Base-by-base conservation (phyloP, 2,329 filamentous ascomycete species). In the Hortaea werneckii region DNA sequence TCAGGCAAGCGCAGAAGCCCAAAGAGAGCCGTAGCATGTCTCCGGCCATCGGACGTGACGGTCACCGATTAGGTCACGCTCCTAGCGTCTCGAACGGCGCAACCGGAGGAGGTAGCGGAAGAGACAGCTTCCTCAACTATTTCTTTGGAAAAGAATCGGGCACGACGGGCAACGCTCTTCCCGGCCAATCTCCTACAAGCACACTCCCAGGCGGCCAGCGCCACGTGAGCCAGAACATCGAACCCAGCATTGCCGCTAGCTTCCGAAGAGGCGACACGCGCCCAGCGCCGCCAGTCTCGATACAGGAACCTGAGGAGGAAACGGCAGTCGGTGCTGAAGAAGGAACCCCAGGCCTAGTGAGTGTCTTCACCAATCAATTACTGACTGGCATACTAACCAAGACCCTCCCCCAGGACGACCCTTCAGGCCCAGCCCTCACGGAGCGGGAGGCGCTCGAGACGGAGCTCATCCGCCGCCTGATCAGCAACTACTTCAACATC, bases 401-500 rank as follows among this genome's bases (percentile, higher is more conserved):
- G 4, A 20, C 2, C 2, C 20, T 20, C 6, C 26, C 26, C 13
- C 41, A 60, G 56, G 57, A 60, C 42, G 57, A 59, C 42, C 58
- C 57, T 29, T 50, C 58, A 11, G 57, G 56, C 34, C 88, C 88
- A 30, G 87, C 87, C 46, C 78, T 98, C 59, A 95, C 89, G 1
- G 92, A 98, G 56, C 86, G 92, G 43, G 92, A 98, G 70, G 85
- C 88, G 39, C 85, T 98, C 73, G 92, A 98, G 70, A 96, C 92
- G 7, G 92, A 98, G 68, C 80, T 98, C 37, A 98, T 98, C 64
- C 85, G 90, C 40, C 86, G 89, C 40, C 79, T 98, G 46, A 98
- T 98, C 65, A 94, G 87, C 29, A 95, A 89, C 1, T 98, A 98
- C 74, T 98, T 98, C 75, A 94, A 95, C 66, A 98, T 98, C 60